Percentiles rank a stretch among this genome's conserved stretches.
These are phyloP conservation scores for Arxiozyma bovina DNA, from an alignment of 1,139 yeast genomes.

Conservation along the genomic window DNA sequence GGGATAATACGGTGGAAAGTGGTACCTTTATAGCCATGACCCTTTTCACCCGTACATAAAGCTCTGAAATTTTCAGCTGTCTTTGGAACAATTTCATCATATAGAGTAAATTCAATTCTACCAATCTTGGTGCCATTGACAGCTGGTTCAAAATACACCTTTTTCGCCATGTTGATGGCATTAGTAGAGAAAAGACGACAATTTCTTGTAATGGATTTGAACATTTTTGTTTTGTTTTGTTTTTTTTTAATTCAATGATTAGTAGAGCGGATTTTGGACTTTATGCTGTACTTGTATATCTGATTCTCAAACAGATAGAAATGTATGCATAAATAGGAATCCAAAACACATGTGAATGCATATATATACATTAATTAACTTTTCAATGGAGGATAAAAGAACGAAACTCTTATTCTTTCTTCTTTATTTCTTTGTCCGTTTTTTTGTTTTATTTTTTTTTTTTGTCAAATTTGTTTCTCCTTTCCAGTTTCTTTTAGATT, in stretches of 20 bases:
- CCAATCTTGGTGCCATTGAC: constrained; percentile 72
- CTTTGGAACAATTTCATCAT: constrained; percentile 85
- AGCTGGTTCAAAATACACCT: constrained; percentile 78
- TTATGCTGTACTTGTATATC: no score
- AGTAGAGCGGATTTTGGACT: neutral
- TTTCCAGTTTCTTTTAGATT: no score
- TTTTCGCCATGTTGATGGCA: constrained; percentile 34
- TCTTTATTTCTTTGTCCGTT: no score
- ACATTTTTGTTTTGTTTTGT: neutral
- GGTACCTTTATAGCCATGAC: constrained; percentile 69
- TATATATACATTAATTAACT: no score
- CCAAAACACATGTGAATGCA: no score
- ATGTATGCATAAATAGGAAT: no score
- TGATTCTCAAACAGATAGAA: no score
- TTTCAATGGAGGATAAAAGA: no score
- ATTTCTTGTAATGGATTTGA: neutral
- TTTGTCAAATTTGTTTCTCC: no score
- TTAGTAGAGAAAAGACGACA: constrained; percentile 24
- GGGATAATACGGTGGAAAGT: constrained; percentile 92
- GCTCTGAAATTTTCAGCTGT: constrained; percentile 75
- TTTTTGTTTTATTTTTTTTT: no score
- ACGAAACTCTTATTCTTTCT: no score
- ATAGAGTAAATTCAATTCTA: constrained; percentile 67
- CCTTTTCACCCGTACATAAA: constrained; percentile 52
- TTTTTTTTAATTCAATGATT: neutral